Evolutionary conservation across 2,329 filamentous ascomycete genomes (phyloP).

Genomic region (Curvularia spicifera): DNA sequence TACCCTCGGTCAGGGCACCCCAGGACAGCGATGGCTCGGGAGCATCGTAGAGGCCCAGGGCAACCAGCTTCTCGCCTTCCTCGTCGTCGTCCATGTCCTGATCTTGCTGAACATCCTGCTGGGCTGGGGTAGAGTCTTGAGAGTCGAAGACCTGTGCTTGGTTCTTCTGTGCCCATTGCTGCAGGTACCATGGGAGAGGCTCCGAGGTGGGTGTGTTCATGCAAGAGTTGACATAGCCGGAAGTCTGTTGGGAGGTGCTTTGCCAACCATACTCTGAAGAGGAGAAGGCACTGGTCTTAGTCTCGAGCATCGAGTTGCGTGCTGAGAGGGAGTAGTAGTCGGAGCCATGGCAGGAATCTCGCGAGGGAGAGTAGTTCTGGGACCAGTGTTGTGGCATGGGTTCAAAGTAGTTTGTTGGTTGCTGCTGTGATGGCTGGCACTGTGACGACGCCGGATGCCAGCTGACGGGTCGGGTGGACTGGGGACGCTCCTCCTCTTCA

Average conservation of each 20-base stretch:
- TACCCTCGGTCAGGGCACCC: slow-evolving; percentile 56
- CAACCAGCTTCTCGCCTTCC: slow-evolving; percentile 75
- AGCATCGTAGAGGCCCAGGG: slow-evolving; percentile 80
- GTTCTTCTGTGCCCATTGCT: slow-evolving; percentile 47
- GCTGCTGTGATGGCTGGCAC: slow-evolving; percentile 25
- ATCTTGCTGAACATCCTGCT: slow-evolving; percentile 55
- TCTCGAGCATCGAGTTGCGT: slow-evolving; percentile 41
- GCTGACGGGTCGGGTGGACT: slow-evolving; percentile 65
- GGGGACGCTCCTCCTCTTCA: slow-evolving; percentile 39
- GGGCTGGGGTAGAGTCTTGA: slow-evolving; percentile 25
- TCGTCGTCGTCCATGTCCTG: slow-evolving; percentile 62
- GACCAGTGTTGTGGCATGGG: slow-evolving; percentile 36
- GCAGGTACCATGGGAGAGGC: slow-evolving; percentile 46
- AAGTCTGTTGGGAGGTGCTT: slow-evolving; percentile 28
- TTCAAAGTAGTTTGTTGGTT: slow-evolving; percentile 29
- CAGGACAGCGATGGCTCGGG: slow-evolving; percentile 67
- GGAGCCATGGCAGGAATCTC: slow-evolving; percentile 37
- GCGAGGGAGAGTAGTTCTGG: slow-evolving; percentile 29
- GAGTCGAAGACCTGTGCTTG: slow-evolving; percentile 32
- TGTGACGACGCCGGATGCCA: slow-evolving; percentile 73
- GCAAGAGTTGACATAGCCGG: slow-evolving; percentile 36
- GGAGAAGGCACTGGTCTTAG: slow-evolving; percentile 22
- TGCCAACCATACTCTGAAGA: slow-evolving; percentile 41
- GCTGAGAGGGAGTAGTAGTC: slow-evolving; percentile 48
- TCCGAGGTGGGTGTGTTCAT: slow-evolving; percentile 42